These are phyloP conservation scores for Nematodospora anomalae DNA, from an alignment of 1,139 yeast species.

Conservation along the genomic window DNA sequence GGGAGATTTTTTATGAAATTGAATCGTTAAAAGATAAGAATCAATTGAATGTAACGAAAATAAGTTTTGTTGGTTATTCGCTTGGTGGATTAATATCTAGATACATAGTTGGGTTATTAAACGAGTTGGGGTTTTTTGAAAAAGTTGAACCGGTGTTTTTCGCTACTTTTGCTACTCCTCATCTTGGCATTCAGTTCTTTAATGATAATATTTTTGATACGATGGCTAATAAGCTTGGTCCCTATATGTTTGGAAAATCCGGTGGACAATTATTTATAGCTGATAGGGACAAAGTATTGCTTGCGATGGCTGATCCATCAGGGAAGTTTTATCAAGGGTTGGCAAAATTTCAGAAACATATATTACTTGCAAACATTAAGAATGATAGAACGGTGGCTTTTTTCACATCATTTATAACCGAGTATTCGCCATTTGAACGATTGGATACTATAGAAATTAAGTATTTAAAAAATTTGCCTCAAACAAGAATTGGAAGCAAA, in stretches of 20 bases:
- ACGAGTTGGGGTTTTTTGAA: conserved; percentile 55
- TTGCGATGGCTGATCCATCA: conserved; percentile 56
- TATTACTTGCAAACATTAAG: conserved; percentile 68
- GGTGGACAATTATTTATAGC: conserved; percentile 72
- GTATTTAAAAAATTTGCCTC: conserved; percentile 39
- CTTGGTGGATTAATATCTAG: conserved; percentile 50
- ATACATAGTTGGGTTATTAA: conserved; percentile 69
- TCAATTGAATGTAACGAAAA: conserved; percentile 34
- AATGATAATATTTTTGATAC: conserved; percentile 40
- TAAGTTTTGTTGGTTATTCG: conserved; percentile 47
- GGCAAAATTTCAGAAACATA: conserved; percentile 52
- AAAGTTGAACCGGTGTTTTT: conserved; percentile 61
- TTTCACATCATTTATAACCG: conserved; percentile 52
- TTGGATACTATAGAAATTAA: conserved; percentile 41
- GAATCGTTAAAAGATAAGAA: conserved; percentile 46
- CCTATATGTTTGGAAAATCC: conserved; percentile 63
- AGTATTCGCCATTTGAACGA: conserved; percentile 49
- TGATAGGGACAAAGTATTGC: conserved; percentile 46
- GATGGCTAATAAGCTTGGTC: conserved; percentile 59
- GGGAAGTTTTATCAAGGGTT: conserved; percentile 57
- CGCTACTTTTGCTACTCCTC: conserved; percentile 90
- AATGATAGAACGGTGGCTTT: conserved; percentile 68
- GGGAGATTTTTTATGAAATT: conserved; percentile 60
- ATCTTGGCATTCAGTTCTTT: conserved; percentile 66
- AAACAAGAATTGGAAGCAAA: conserved; percentile 31